A percentile compares a stretch with the other conserved stretches of the same genome.
Conservation (phyloP, 1,284 basidiomycete species). For the Irpex sp. region DNA sequence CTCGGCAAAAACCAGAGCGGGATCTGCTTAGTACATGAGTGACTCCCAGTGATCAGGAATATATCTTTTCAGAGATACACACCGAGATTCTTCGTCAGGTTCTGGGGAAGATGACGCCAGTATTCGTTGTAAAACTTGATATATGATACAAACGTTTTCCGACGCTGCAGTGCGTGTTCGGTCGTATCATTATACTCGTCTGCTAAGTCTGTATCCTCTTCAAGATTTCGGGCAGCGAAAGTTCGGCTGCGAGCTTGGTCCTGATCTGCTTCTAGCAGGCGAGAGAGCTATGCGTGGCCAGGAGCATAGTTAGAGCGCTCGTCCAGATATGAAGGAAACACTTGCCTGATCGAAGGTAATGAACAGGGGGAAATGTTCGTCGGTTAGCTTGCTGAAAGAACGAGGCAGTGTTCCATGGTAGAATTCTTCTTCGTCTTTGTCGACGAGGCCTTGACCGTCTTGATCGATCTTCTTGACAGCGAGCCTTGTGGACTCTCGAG, state of each 20-base stretch:
- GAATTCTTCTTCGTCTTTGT: conserved; percentile 45
- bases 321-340: conserved; percentile 3
- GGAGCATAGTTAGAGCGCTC: background rate
- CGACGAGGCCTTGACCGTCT: conserved; percentile 36
- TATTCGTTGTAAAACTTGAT: conserved; percentile 49
- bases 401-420: conserved; percentile 47
- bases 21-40: conserved; percentile 35
- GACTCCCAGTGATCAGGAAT: too few relatives aligned
- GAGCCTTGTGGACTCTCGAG: conserved; percentile 32
- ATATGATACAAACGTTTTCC: conserved; percentile 40
- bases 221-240: background rate
- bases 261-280: conserved; percentile 39
- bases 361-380: conserved; percentile 69
- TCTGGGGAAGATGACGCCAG: conserved; percentile 62
- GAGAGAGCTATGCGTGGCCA: conserved; percentile 33
- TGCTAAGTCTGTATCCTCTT: conserved; percentile 21
- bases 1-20: conserved; percentile 65
- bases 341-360: conserved; percentile 59
- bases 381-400: conserved; percentile 53
- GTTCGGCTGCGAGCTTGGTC: conserved; percentile 1
- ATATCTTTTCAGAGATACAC: background rate
- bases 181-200: background rate
- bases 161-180: conserved; percentile 25
- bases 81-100: conserved; percentile 55
- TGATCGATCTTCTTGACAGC: conserved; percentile 20